phyloP scores from a whole-genome alignment of 805 yeast species.

The Yamadazyma olivae region DNA sequence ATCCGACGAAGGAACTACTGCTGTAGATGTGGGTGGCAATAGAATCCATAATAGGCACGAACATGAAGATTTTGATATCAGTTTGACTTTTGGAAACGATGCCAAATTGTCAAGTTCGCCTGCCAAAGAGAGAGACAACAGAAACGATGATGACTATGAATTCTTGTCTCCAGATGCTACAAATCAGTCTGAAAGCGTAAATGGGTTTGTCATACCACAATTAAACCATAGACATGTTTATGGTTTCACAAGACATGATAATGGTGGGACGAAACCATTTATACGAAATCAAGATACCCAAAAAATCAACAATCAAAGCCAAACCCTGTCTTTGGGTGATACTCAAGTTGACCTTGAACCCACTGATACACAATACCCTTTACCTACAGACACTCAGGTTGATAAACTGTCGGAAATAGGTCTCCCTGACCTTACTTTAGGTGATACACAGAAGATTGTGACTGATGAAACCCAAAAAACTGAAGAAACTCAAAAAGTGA shows the following conservation, averaged over 20 bases:
- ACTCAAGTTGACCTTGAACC: background rate
- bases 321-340: background rate
- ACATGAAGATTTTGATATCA: conserved; percentile 15
- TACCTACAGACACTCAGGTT: conserved; percentile 2
- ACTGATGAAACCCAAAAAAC: too few relatives aligned
- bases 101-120: background rate
- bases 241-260: background rate
- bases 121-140: background rate
- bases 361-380: background rate
- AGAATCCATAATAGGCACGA: too few relatives aligned
- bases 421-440: background rate
- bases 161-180: background rate
- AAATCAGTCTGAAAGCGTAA: background rate
- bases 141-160: background rate
- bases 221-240: background rate
- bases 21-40: background rate
- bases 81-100: conserved; percentile 30
- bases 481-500: too few relatives aligned
- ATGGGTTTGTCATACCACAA: background rate
- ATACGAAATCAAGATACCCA: conserved; percentile 5
- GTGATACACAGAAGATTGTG: too few relatives aligned
- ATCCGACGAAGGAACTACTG: background rate
- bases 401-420: background rate
- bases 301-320: conserved; percentile 1
- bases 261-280: background rate